Evolutionary conservation across 306 rosid genomes (phyloP).

Genomic region (Quercus robur): DNA sequence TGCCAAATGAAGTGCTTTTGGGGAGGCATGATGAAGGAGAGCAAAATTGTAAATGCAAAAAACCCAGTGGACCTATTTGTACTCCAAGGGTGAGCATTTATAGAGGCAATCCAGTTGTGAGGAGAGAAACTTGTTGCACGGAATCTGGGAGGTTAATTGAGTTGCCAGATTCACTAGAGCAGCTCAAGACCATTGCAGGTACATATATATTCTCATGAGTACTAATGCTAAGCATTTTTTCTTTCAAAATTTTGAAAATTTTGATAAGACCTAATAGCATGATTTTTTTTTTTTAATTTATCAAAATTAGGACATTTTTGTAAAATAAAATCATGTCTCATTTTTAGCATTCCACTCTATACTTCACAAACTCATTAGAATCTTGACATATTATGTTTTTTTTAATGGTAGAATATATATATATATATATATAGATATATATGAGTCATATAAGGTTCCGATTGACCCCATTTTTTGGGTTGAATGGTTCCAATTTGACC

Average conservation of each 20-base stretch:
- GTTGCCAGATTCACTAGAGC: conserved; percentile 70
- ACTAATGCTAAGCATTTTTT: too few species aligned
- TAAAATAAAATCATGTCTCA: too few species aligned
- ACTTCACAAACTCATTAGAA: too few species aligned
- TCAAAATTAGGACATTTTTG: too few species aligned
- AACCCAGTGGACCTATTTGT: conserved; percentile 24
- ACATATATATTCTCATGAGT: neutral
- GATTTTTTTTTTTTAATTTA: too few species aligned
- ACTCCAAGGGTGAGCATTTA: conserved; percentile 64
- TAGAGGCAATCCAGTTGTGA: conserved; percentile 64
- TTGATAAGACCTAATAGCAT: too few species aligned
- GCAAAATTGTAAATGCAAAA: conserved; percentile 23
- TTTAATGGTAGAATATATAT: too few species aligned
- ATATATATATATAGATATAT: too few species aligned
- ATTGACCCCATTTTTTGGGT: neutral
- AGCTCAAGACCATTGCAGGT: conserved; percentile 80
- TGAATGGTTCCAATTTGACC: neutral
- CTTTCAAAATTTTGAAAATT: too few species aligned
- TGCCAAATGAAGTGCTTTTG: conserved; percentile 23
- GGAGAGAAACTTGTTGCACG: conserved; percentile 42
- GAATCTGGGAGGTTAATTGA: conserved; percentile 75
- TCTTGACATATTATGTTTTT: too few species aligned
- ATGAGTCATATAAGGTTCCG: neutral
- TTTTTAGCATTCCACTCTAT: too few species aligned
- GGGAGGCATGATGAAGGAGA: conserved; percentile 32